Evolutionary conservation across 2,329 filamentous ascomycete genomes (phyloP).

Genomic region (Xylaria sp.): DNA sequence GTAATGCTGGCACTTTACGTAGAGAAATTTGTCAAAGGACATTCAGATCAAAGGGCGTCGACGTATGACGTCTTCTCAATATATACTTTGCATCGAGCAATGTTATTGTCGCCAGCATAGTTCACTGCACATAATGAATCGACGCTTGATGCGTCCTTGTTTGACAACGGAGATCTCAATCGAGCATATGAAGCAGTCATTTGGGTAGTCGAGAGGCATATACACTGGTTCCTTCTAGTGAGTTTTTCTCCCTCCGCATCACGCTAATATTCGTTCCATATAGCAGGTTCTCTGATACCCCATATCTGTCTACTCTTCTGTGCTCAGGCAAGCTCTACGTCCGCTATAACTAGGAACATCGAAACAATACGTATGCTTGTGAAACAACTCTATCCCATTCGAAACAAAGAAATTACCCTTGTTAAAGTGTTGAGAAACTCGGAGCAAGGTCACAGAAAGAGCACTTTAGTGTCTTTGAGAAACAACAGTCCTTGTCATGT

Average conservation of each 20-base stretch:
- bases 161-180: conserved; percentile 19
- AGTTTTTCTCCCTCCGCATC: conserved; percentile 12
- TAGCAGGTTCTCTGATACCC: conserved; percentile 7
- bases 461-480: conserved; percentile 29
- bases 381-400: conserved; percentile 13
- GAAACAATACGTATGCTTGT: conserved; percentile 40
- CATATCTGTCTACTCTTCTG: not conserved
- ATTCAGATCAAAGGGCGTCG: conserved; percentile 41
- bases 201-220: not conserved
- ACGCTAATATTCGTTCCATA: conserved; percentile 10
- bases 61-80: conserved; percentile 46
- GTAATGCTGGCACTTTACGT: conserved; percentile 45
- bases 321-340: not conserved
- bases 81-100: conserved; percentile 41
- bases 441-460: conserved; percentile 26
- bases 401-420: conserved; percentile 33
- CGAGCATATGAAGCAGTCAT: conserved; percentile 24
- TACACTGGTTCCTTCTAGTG: conserved; percentile 18
- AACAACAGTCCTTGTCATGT: conserved; percentile 33
- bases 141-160: conserved; percentile 12
- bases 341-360: conserved; percentile 2
- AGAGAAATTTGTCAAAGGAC: conserved; percentile 44
- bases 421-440: not conserved
- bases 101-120: conserved; percentile 19
- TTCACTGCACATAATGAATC: conserved; percentile 13